Evolutionary conservation across 495 filamentous ascomycete genomes (phyloP), one percentile per base, ranked within the genome.

Genomic region (Aspergillus saccharolyticus): DNA sequence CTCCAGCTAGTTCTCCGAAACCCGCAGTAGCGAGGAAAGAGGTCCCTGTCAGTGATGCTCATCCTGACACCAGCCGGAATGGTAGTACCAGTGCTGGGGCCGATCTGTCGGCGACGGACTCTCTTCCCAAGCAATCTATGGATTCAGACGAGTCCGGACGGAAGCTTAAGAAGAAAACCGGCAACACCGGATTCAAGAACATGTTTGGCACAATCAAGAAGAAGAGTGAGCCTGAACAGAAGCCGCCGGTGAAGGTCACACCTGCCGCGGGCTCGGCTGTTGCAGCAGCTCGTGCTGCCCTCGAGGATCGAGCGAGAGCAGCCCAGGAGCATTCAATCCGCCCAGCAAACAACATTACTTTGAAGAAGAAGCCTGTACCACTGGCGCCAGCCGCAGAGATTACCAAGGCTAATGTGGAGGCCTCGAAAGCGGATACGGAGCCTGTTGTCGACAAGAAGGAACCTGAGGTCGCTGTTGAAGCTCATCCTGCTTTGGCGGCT

Each of bases 281-380:
- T 53, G 78, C 78, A 18, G 77, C 76, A 57, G 78, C 79, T 20
- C 78, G 79, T 52, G 79, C 79, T 25, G 79, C 79, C 9, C 71
- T 80, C 19, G 72, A 75, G 33, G 73, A 66, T 53, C 77, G 72
- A 52, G 71, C 72, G 30, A 72, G 70, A 58, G 71, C 68, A 7
- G 66, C 74, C 19, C 72, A 74, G 55, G 73, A 73, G 20, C 55
- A 62, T 2, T 19, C 55, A 18, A n/a, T 44, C 39, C 64, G 58
- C 9, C 62, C 71, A 7, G 20, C 67, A 18, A 59, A 63, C 47
- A 68, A 70, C 39, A 48, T 52, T 47, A 61, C 57, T 3, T 46
- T 75, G 48, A 74, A 67, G 64, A 77, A 75, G 63, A 73, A 73
- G 61, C 74, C 70, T 46, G 64, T 70, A 44, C 63, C 69, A 4